Evolutionary conservation across 306 rosid genomes (phyloP).

Genomic region (Oemleria cerasiformis): DNA sequence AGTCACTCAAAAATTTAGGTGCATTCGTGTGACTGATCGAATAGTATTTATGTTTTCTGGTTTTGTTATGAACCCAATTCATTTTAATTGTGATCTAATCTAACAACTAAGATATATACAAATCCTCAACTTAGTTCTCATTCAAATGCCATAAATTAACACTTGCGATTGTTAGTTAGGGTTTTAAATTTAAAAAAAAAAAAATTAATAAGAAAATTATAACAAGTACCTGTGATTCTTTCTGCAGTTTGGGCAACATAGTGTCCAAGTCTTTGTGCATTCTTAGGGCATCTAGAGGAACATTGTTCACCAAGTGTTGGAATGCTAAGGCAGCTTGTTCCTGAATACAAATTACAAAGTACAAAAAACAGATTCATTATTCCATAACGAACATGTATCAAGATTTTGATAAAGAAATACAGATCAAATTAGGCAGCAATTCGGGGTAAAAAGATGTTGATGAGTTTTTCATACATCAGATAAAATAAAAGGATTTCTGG

Average conservation of each 20-base stretch:
- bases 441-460: neutral
- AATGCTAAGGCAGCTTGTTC: constrained; percentile 18
- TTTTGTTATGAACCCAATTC: no score
- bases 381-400: neutral
- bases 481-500: neutral
- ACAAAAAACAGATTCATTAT: neutral
- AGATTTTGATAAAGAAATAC: neutral
- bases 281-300: constrained; percentile 5
- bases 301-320: constrained; percentile 10
- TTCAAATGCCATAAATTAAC: no score
- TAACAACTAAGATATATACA: no score
- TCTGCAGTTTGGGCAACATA: constrained; percentile 3
- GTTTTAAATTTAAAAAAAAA: no score
- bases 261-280: constrained; percentile 7
- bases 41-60: no score
- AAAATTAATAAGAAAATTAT: no score
- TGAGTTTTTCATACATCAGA: neutral
- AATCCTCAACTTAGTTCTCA: no score
- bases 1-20: no score
- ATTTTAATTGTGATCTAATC: no score
- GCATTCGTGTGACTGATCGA: no score
- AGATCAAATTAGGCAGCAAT: neutral
- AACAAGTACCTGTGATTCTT: neutral
- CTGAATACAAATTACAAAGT: neutral
- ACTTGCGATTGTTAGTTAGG: no score